Conservation (phyloP, 1,139 yeast genomes). For the Lodderomyces orthopsilosis region DNA sequence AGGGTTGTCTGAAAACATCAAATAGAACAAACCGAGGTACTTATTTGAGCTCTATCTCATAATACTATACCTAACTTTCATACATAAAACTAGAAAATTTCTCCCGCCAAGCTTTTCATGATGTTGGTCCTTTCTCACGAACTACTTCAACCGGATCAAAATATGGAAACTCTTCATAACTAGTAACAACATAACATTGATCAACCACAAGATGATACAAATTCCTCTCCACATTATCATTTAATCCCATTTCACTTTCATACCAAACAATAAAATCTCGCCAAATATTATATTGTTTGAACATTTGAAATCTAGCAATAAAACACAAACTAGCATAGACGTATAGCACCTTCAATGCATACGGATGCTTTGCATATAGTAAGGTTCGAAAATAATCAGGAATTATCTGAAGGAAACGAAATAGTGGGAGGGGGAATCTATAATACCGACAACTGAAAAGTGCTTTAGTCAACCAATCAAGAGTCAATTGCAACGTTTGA, state of each 20-base stretch:
- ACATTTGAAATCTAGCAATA: constrained; percentile 22
- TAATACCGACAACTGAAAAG: constrained; percentile 15
- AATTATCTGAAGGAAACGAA: constrained; percentile 26
- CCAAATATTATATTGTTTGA: constrained; percentile 24
- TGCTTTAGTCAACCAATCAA: constrained; percentile 4
- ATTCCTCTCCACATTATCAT: constrained; percentile 15
- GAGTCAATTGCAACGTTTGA: constrained; percentile 11
- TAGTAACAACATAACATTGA: constrained; percentile 4
- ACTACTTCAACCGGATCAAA: constrained; percentile 9
- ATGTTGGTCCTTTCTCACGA: too few relatives aligned
- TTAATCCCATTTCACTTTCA: constrained; percentile 16
- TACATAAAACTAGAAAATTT: too few relatives aligned
- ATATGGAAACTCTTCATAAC: constrained; percentile 6
- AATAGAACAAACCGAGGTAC: too few relatives aligned
- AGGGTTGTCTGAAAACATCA: too few relatives aligned
- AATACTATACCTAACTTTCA: too few relatives aligned
- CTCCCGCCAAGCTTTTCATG: too few relatives aligned
- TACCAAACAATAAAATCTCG: constrained; percentile 26
- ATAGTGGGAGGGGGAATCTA: constrained; percentile 28
- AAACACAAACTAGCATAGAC: constrained; percentile 21
- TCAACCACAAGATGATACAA: constrained; percentile 14
- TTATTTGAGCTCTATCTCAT: too few relatives aligned
- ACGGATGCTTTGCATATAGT: constrained; percentile 19
- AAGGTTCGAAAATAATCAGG: constrained; percentile 18
- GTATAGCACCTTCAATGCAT: constrained; percentile 26